phyloP scores from a whole-genome alignment of 257 asterid species.

The Leonotis leonurus region DNA sequence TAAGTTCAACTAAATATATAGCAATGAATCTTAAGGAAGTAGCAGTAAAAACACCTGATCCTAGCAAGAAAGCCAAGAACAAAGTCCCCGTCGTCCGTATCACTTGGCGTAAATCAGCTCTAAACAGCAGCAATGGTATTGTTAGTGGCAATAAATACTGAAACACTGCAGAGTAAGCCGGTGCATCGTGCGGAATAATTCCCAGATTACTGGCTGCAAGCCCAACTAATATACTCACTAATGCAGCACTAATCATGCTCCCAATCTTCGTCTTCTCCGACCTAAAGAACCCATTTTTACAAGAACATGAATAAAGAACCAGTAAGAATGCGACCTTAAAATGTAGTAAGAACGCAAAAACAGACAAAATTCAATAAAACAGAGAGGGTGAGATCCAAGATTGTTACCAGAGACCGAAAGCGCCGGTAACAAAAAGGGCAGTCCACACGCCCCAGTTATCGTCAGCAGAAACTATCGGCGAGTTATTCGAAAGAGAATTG shows the following conservation, averaged over 20 bases:
- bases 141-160: conserved; percentile 69
- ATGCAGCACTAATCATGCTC: conserved; percentile 78
- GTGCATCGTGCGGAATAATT: conserved; percentile 67
- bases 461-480: conserved; percentile 56
- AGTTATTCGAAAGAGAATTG: conserved; percentile 22
- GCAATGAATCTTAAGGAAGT: not conserved
- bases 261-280: conserved; percentile 83
- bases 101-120: conserved; percentile 63
- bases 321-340: not conserved
- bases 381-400: not conserved
- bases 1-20: not conserved
- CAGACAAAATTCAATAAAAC: not conserved
- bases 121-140: conserved; percentile 63
- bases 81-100: conserved; percentile 57
- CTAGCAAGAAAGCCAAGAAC: conserved; percentile 68
- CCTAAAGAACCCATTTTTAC: conserved; percentile 30
- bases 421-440: conserved; percentile 56
- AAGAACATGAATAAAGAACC: not conserved
- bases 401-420: conserved; percentile 72
- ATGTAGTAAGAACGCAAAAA: not conserved
- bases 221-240: conserved; percentile 65
- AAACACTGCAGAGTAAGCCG: conserved; percentile 57
- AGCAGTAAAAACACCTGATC: conserved; percentile 60
- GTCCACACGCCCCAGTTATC: conserved; percentile 82
- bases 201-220: conserved; percentile 79